Evolutionary conservation across 768 basidiomycete genomes (phyloP).

Genomic region (Mycena floridula): DNA sequence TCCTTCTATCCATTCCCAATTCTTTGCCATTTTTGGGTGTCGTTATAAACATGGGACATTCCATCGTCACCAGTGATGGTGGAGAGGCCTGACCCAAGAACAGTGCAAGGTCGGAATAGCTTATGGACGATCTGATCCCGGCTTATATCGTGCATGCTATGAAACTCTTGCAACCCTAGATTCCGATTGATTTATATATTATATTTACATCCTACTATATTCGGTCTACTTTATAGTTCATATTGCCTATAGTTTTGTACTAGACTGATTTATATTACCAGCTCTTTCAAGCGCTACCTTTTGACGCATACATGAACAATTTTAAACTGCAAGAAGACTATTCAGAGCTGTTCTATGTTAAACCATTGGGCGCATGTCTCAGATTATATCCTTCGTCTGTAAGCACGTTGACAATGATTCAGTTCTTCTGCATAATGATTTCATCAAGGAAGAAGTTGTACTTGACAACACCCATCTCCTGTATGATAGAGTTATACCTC

Average conservation of each 20-base stretch:
- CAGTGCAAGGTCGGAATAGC: not conserved
- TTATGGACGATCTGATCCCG: not conserved
- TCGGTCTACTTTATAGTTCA: too few relatives aligned
- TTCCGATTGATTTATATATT: too few relatives aligned
- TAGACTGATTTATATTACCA: too few relatives aligned
- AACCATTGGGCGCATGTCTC: too few relatives aligned
- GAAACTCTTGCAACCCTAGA: not conserved
- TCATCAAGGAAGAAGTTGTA: constrained; percentile 23
- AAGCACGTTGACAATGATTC: not conserved
- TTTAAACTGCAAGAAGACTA: too few relatives aligned
- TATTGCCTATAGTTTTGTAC: too few relatives aligned
- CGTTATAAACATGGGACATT: not conserved
- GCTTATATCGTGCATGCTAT: not conserved
- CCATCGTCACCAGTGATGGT: not conserved
- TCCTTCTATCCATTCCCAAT: too few relatives aligned
- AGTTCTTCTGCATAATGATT: constrained; percentile 16
- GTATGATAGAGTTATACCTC: constrained; percentile 22
- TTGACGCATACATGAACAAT: too few relatives aligned
- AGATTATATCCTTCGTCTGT: too few relatives aligned
- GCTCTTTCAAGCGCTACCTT: too few relatives aligned
- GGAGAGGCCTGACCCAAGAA: not conserved
- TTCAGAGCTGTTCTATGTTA: too few relatives aligned
- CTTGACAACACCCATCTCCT: constrained; percentile 21
- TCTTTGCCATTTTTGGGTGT: not conserved
- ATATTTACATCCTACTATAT: too few relatives aligned